phyloP scores from a whole-genome alignment of 306 rosid genomes.

The cucumber (Cucumis sativus) region Cucumber_9930_V3 NC_026655.2:4300001-4300500 shows the following conservation, averaged over 20 bases:
- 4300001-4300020: background rate
- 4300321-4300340: background rate
- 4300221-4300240: constrained; percentile 55
- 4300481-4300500: background rate
- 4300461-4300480: background rate
- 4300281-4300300: constrained; percentile 71
- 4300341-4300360: constrained; percentile 2
- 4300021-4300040: background rate
- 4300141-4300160: constrained; percentile 10
- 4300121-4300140: constrained; percentile 8
- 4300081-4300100: constrained; percentile 3
- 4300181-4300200: background rate
- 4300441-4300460: background rate
- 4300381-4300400: background rate
- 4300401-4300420: background rate
- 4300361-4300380: background rate
- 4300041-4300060: constrained; percentile 11
- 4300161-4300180: background rate
- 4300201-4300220: constrained; percentile 54
- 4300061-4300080: constrained; percentile 28
- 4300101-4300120: background rate
- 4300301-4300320: constrained; percentile 89
- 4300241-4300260: constrained; percentile 57
- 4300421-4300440: background rate
- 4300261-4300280: constrained; percentile 68